A percentile compares a stretch with the other conserved stretches of the same genome.
These are phyloP conservation scores for Boletus tylopilopsis DNA, from an alignment of 768 basidiomycete species.

Conservation along the genomic window DNA sequence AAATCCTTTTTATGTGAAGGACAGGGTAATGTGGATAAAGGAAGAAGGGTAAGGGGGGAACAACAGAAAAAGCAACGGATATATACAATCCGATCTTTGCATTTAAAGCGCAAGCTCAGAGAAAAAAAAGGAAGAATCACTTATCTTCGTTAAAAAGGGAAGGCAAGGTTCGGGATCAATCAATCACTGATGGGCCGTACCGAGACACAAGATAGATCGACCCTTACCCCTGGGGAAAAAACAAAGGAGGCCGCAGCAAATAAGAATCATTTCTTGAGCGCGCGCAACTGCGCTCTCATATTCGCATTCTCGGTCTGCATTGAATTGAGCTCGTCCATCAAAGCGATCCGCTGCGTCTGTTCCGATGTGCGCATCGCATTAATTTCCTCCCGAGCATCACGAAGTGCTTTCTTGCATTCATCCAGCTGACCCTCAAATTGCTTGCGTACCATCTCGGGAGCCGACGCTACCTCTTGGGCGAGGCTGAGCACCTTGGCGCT, in stretches of 20 bases:
- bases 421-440: conserved; percentile 63
- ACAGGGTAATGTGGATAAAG: neutral
- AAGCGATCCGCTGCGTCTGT: conserved; percentile 74
- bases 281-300: conserved; percentile 67
- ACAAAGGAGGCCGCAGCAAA: neutral
- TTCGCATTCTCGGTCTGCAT: conserved; percentile 76
- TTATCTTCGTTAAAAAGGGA: neutral
- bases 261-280: conserved; percentile 36
- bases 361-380: conserved; percentile 65
- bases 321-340: conserved; percentile 86
- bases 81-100: neutral
- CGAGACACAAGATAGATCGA: neutral
- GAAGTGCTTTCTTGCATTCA: conserved; percentile 58
- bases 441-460: conserved; percentile 46
- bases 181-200: neutral
- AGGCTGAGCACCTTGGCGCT: conserved; percentile 63
- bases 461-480: conserved; percentile 35
- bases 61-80: neutral
- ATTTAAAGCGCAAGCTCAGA: neutral
- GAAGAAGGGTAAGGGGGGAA: neutral
- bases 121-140: neutral
- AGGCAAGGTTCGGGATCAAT: neutral
- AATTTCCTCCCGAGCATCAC: conserved; percentile 64
- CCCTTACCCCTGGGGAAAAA: neutral
- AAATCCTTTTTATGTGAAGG: neutral